phyloP scores from a whole-genome alignment of 108 stramenopile genomes.

The Craspedostauros australis region DNA sequence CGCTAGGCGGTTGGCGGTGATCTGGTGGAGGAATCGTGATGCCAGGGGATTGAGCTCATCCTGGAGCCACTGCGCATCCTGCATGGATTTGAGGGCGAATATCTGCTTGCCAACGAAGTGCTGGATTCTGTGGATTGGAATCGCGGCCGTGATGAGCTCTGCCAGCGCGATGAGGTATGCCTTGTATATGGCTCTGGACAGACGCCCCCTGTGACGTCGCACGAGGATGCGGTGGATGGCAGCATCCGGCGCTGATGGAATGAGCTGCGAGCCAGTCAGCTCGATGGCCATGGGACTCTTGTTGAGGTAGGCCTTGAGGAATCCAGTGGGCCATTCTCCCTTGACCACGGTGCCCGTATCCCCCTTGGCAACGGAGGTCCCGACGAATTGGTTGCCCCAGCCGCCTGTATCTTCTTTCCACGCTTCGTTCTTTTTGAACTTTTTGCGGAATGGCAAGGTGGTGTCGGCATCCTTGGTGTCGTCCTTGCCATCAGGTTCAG shows the following conservation, averaged over 20 bases:
- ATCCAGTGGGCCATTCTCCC: constrained; percentile 71
- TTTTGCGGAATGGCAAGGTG: no score
- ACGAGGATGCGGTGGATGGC: constrained; percentile 34
- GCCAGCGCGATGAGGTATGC: constrained; percentile 33
- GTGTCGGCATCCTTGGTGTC: constrained; percentile 12
- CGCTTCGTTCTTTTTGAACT: constrained; percentile 36
- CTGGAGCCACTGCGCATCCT: no score
- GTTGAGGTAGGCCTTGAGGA: constrained; percentile 61
- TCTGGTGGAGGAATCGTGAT: no score
- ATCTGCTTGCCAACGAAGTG: no score
- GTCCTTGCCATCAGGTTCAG: constrained; percentile 7
- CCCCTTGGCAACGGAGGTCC: constrained; percentile 66
- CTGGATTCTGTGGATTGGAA: constrained; percentile 38
- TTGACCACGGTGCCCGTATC: constrained; percentile 27
- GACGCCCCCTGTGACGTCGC: constrained; percentile 22
- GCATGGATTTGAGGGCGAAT: no score
- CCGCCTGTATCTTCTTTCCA: constrained; percentile 71
- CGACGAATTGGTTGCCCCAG: constrained; percentile 81
- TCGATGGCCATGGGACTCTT: constrained; percentile 69
- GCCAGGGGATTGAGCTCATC: no score
- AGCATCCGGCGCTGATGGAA: constrained; percentile 33
- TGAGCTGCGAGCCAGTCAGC: constrained; percentile 45
- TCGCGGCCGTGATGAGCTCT: constrained; percentile 43
- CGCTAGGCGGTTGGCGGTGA: constrained; percentile 33
- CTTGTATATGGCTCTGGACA: constrained; percentile 27